Base-by-base conservation (phyloP, 495 filamentous ascomycete genomes). In the Aspergillus wentii region DNA sequence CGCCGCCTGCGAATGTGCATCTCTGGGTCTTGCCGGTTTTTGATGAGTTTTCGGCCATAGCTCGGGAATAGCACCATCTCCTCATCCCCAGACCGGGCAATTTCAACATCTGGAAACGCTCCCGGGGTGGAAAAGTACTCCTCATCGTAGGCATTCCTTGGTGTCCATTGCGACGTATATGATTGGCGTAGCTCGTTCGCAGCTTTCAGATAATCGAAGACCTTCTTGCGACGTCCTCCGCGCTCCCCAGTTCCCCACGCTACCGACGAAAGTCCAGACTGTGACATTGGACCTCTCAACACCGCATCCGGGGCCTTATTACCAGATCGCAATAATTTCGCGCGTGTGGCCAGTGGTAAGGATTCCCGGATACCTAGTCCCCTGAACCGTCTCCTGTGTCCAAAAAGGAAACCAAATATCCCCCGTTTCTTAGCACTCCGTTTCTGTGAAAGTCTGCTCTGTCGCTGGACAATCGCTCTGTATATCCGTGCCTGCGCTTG, bases 31-130 rank as follows among this genome's bases (percentile, higher is more conserved):
- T 51, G 61, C 38, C 58, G 46, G 27, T 54, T 49, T 29, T 57
- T 42, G 13, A 47, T 33, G 59, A 94, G 74, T 50, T 71, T 73
- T 57, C 86, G 70, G 29, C 86, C 85, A 64, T 97, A 94, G 50
- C 86, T 91, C 6, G 92, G 92, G 52, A 96, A 99, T 10, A 97
- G 51, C 8, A 97, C 74, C 79, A 99, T 85, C 66, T 96, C 86
- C 62, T 95, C 91, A 45, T 85, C 78, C 15, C 85, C 89, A 26
- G 77, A 83, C 6, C 79, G 72, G 15, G 83, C 78, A 35, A 95
- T 83, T 9, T 82, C 76, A 13, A 88, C 83, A 46, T 94, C 82
- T 1, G 88, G 86, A 49, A 89, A 95, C 4, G 83, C 72, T 2
- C 81, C 85, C 0, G 85, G 83, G n/a, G 84, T 82, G 18, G 75